Evolutionary conservation across 306 rosid genomes (phyloP), one percentile per base, ranked within the genome.

Genomic region (Lathyrus oleraceus): DNA sequence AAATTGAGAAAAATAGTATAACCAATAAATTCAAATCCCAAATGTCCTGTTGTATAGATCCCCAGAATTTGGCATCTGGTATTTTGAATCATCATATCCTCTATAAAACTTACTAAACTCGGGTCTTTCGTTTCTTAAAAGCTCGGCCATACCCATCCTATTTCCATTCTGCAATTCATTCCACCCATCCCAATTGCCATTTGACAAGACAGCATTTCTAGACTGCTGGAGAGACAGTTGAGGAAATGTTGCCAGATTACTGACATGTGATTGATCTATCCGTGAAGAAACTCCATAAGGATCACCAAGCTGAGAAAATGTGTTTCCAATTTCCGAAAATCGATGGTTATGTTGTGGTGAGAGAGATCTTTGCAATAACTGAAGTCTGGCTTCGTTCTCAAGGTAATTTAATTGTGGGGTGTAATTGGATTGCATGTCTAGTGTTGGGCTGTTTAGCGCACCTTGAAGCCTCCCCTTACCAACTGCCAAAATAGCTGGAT

Each of bases 401-500:
- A 83, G 81, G 64, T 80, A 73, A 71, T 81, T 86, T 40, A 82
- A 54, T 64, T 88, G 96, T 16, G 87, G 72, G 45, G 84, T 59
- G 48, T 75, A 86, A 60, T 84, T 85, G 30, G 98, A 83, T 68
- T 88, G 89, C 70, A 83, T 71, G 72, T 89, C 96, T 56, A 82
- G 69, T 57, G 78, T 75, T 4, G 84, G 85, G 74, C 78, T 85
- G 82, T 74, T 85, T 53, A 72, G 73, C 38, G 86, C 83, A 43
- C 94, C 89, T 67, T 90, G 97, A 77, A 79, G 75, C 63, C 96
- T 84, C 60, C 91, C 96, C 79, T 86, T 87, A 76, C 96, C 96
- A 65, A 90, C 96, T 39, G 93, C 98, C 88, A 90, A 81, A 74
- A 93, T 90, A 47, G 93, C 98, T 63, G 96, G 96, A 87, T 90